Percentiles rank a stretch among this genome's conserved stretches.
Evolutionary conservation across 139 green algal species (phyloP).

Genomic region (Prasinococcaceae sp.): DNA sequence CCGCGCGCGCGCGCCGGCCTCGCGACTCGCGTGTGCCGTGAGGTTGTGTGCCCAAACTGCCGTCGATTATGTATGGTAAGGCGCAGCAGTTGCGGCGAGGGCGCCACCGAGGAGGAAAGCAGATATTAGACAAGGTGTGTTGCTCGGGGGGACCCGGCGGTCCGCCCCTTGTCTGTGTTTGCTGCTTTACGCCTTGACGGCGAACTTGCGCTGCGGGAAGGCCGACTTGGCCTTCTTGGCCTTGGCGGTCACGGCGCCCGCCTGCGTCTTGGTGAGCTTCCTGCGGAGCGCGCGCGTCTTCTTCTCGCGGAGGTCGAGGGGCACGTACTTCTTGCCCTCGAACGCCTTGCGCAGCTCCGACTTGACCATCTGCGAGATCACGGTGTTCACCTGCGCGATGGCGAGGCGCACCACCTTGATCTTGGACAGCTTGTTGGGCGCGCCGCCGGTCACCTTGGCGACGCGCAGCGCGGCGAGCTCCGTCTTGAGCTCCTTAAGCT

Average conservation of each 20-base stretch:
- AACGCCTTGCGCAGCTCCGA: constrained; percentile 58
- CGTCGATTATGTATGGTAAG: no score
- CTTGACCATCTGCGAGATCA: constrained; percentile 85
- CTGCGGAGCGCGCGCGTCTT: constrained; percentile 93
- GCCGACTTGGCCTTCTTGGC: constrained; percentile 60
- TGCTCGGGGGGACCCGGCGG: no score
- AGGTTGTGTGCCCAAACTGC: no score
- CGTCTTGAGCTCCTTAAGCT: constrained; percentile 92
- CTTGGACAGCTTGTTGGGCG: constrained; percentile 99
- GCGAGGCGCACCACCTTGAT: constrained; percentile 83
- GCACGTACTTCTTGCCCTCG: constrained; percentile 77
- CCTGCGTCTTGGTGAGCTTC: constrained; percentile 71
- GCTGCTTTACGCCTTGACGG: constrained; percentile 72
- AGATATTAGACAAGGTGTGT: no score
- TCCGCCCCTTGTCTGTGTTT: no score
- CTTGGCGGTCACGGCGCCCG: constrained; percentile 45
- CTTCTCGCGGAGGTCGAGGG: constrained; percentile 86
- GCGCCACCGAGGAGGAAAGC: no score
- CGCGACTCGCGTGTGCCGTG: no score
- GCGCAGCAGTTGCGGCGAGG: no score
- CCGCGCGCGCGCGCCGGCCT: no score
- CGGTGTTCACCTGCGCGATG: constrained; percentile 88
- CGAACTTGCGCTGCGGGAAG: constrained; percentile 85
- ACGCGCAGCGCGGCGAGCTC: constrained; percentile 89
- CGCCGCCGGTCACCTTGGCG: constrained; percentile 96